Conservation (phyloP, 306 rosid genomes). For the Vigna radiata region DNA sequence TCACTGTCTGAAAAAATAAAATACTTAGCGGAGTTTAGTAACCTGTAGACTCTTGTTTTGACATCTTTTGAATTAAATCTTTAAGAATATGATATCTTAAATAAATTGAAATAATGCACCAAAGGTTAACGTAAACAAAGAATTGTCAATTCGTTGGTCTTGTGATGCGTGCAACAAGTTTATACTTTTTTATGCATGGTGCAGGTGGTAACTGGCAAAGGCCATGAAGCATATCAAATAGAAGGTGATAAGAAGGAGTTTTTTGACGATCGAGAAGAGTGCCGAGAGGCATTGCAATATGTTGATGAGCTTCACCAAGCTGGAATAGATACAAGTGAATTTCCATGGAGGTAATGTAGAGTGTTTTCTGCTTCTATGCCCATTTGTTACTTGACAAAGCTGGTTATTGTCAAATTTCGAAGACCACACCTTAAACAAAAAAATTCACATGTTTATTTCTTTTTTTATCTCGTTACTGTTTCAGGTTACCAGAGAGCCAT, state of each 20-base stretch:
- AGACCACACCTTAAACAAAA: conserved; percentile 2
- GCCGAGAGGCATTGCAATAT: conserved; percentile 93
- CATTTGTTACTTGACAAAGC: conserved; percentile 12
- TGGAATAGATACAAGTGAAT: conserved; percentile 96
- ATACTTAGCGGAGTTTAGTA: conserved; percentile 8
- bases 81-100: not conserved
- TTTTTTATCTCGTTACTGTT: conserved; percentile 26
- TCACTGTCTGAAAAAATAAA: conserved; percentile 4
- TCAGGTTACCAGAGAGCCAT: conserved; percentile 96
- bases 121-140: conserved; percentile 2
- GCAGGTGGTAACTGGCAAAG: conserved; percentile 97
- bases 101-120: conserved; percentile 8
- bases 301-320: conserved; percentile 98
- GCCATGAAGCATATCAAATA: conserved; percentile 81
- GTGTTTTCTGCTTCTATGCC: conserved; percentile 20
- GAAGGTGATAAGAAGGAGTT: conserved; percentile 82
- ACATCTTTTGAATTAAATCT: not conserved
- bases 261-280: conserved; percentile 94
- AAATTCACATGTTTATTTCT: conserved; percentile 15
- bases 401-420: conserved; percentile 3
- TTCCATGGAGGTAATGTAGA: conserved; percentile 90
- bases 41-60: conserved; percentile 9
- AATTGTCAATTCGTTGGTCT: conserved; percentile 25
- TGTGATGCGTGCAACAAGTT: conserved; percentile 36
- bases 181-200: conserved; percentile 37